Evolutionary conservation across 495 filamentous ascomycete species (phyloP).

Genomic region (Aspergillus wentii): DNA sequence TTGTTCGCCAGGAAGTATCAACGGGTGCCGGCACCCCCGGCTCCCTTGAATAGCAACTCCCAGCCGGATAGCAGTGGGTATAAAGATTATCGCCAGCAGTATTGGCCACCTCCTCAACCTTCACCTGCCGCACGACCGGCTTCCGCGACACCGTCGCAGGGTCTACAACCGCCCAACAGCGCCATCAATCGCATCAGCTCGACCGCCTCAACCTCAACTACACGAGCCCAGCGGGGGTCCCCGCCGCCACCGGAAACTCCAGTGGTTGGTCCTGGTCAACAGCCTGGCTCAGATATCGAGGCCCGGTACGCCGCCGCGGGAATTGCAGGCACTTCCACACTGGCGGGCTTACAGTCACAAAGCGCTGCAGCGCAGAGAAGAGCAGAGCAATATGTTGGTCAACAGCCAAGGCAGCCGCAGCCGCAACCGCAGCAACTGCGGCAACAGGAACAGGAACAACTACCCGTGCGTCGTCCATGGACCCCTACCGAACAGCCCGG

Average conservation of each 20-base stretch:
- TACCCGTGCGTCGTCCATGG: constrained; percentile 70
- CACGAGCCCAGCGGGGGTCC: constrained; percentile 84
- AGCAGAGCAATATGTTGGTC: constrained; percentile 64
- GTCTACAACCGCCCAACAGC: constrained; percentile 37
- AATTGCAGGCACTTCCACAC: constrained; percentile 77
- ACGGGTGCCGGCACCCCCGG: constrained; percentile 19
- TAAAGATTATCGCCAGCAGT: constrained; percentile 59
- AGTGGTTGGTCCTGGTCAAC: constrained; percentile 64
- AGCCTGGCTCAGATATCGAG: constrained; percentile 75
- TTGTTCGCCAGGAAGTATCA: constrained; percentile 48
- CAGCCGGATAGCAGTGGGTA: constrained; percentile 34
- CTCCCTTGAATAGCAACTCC: constrained; percentile 5
- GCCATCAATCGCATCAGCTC: constrained; percentile 77
- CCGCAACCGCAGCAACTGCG: no score
- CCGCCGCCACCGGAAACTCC: constrained; percentile 95
- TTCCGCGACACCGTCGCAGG: constrained; percentile 15
- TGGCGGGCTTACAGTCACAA: constrained; percentile 73
- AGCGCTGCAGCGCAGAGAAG: constrained; percentile 78
- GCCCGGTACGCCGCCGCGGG: constrained; percentile 84
- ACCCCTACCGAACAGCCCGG: constrained; percentile 92
- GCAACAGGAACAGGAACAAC: constrained; percentile 24
- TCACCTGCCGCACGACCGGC: constrained; percentile 23
- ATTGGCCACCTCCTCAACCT: constrained; percentile 56
- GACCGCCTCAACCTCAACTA: constrained; percentile 89
- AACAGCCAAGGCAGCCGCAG: constrained; percentile 42